A percentile compares a stretch with the other conserved stretches of the same genome.
Conservation (phyloP, 2,329 filamentous ascomycete genomes). For the Aspergillus viridinutans region DNA sequence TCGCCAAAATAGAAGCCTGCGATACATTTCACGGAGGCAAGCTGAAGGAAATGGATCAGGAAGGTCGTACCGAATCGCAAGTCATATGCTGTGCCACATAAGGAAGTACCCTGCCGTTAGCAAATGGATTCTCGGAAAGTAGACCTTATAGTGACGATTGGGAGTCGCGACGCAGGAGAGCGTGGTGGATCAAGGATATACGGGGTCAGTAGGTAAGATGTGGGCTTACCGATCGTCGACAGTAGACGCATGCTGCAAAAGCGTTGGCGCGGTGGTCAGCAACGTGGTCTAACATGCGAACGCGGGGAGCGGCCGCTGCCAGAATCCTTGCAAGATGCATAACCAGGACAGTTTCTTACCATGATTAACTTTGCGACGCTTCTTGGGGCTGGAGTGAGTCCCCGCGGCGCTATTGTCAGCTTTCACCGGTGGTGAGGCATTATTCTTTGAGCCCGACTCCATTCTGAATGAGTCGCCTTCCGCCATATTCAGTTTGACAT, state of each 20-base stretch:
- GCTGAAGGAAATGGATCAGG: slow-evolving; percentile 16
- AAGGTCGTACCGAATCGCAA: slow-evolving; percentile 72
- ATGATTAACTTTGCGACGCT: slow-evolving; percentile 85
- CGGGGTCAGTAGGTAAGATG: not conserved
- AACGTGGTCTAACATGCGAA: slow-evolving; percentile 16
- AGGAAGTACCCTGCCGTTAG: slow-evolving; percentile 44
- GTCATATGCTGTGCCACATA: slow-evolving; percentile 72
- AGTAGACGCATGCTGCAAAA: slow-evolving; percentile 76
- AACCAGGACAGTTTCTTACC: slow-evolving; percentile 54
- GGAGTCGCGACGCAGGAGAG: slow-evolving; percentile 3
- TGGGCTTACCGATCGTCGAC: slow-evolving; percentile 78
- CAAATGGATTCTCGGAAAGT: slow-evolving; percentile 30
- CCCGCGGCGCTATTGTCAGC: slow-evolving; percentile 30
- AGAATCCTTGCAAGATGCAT: slow-evolving; percentile 24
- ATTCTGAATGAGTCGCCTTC: slow-evolving; percentile 20
- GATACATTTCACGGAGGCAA: slow-evolving; percentile 21
- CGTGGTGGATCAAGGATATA: not conserved
- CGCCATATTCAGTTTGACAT: slow-evolving; percentile 15
- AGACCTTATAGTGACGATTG: slow-evolving; percentile 12
- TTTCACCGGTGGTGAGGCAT: slow-evolving; percentile 27
- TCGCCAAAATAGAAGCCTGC: slow-evolving; percentile 6
- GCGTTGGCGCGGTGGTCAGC: slow-evolving; percentile 25
- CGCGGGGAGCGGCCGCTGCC: slow-evolving; percentile 9
- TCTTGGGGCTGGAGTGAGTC: slow-evolving; percentile 61
- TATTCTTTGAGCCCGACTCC: slow-evolving; percentile 29